Evolutionary conservation across 148 eudicot species (phyloP).

Genomic region (Rhododendron vialii): DNA sequence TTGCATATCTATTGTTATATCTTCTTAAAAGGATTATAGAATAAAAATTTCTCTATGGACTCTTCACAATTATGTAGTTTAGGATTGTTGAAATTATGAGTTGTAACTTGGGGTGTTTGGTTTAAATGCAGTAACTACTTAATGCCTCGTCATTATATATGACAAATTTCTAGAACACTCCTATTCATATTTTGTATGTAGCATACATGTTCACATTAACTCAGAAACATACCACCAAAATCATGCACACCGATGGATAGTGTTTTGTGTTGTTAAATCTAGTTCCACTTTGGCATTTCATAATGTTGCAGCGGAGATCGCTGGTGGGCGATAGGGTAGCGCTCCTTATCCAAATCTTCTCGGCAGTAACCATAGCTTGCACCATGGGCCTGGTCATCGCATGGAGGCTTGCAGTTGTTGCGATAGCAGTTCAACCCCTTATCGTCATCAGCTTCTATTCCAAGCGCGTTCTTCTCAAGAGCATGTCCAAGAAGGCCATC

Average conservation of each 20-base stretch:
- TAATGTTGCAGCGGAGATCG: background rate
- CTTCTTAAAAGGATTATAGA: too few relatives aligned
- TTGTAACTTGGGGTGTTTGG: too few relatives aligned
- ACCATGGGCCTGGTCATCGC: background rate
- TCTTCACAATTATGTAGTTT: too few relatives aligned
- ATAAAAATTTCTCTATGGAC: too few relatives aligned
- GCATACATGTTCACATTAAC: background rate
- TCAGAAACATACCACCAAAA: too few relatives aligned
- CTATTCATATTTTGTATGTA: too few relatives aligned
- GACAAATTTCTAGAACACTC: too few relatives aligned
- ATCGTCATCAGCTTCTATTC: background rate
- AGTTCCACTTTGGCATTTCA: background rate
- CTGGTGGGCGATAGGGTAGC: background rate
- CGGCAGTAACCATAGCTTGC: background rate
- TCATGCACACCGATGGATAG: too few relatives aligned
- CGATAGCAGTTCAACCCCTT: background rate
- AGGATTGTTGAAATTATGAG: too few relatives aligned
- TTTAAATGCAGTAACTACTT: too few relatives aligned
- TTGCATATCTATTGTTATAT: too few relatives aligned
- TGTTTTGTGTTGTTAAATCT: background rate
- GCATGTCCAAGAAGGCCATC: background rate
- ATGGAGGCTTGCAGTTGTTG: background rate
- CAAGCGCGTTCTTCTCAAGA: background rate
- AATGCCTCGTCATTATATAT: too few relatives aligned
- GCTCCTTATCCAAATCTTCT: background rate